A percentile compares a stretch with the other conserved stretches of the same genome.
Evolutionary conservation across 495 filamentous ascomycete genomes (phyloP).

Genomic region (Bryoglossum gracile): DNA sequence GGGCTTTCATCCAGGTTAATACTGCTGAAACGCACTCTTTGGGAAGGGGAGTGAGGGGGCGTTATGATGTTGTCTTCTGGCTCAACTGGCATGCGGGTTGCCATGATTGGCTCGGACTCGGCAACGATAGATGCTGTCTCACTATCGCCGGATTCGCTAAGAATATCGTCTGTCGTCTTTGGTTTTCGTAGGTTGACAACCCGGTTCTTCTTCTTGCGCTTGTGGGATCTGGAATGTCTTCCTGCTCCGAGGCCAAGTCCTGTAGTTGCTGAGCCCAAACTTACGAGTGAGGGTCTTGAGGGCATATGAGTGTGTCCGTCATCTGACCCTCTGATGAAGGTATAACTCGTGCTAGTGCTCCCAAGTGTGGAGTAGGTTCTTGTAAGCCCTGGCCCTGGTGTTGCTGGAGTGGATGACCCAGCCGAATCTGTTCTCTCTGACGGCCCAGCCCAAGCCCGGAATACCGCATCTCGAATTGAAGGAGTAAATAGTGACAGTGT

Average conservation of each 20-base stretch:
- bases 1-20: constrained; percentile 24
- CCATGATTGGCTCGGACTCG: constrained; percentile 38
- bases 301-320: constrained; percentile 37
- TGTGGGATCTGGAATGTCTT: constrained; percentile 54
- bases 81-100: constrained; percentile 34
- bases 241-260: constrained; percentile 59
- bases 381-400: constrained; percentile 43
- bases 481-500: constrained; percentile 86
- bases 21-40: constrained; percentile 36
- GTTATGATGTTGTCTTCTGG: constrained; percentile 48
- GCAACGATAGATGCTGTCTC: constrained; percentile 20
- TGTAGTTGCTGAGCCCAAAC: constrained; percentile 43
- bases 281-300: constrained; percentile 39
- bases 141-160: constrained; percentile 38
- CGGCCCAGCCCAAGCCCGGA: constrained; percentile 84
- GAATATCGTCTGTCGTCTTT: constrained; percentile 22
- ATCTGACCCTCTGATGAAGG: constrained; percentile 48
- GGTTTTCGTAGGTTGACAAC: constrained; percentile 77
- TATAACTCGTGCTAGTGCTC: constrained; percentile 53
- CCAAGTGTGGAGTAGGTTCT: constrained; percentile 56
- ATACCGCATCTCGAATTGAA: constrained; percentile 73
- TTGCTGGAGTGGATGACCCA: constrained; percentile 47
- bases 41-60: constrained; percentile 35
- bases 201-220: constrained; percentile 81
- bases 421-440: constrained; percentile 59